Conservation (phyloP, 2,329 filamentous ascomycete genomes). For the Penicillium sp. region DNA sequence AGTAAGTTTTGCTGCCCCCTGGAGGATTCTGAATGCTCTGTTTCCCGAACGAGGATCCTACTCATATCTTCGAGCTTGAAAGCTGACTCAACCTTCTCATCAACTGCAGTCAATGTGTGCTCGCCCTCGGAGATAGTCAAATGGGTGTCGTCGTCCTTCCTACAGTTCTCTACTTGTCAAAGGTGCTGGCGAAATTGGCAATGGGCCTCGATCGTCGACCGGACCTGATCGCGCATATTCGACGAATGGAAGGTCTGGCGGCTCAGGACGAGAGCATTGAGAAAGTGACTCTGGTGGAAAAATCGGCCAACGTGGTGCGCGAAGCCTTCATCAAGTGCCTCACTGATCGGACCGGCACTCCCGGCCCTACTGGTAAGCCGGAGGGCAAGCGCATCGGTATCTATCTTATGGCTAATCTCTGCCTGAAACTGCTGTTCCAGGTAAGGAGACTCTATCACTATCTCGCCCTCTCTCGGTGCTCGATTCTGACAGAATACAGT, state of each 20-base stretch:
- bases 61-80: background rate
- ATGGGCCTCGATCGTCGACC: constrained; percentile 79
- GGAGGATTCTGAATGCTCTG: background rate
- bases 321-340: constrained; percentile 88
- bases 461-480: background rate
- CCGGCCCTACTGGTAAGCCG: constrained; percentile 60
- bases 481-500: constrained; percentile 48
- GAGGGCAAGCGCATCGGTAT: constrained; percentile 85
- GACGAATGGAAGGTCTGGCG: constrained; percentile 38
- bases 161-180: constrained; percentile 77
- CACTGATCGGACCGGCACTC: constrained; percentile 70
- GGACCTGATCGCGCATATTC: constrained; percentile 68
- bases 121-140: constrained; percentile 73
- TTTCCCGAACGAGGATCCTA: background rate
- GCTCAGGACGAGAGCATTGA: constrained; percentile 62
- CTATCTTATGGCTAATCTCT: constrained; percentile 88
- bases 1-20: constrained; percentile 54
- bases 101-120: constrained; percentile 67
- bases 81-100: constrained; percentile 2
- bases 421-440: constrained; percentile 81
- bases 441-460: constrained; percentile 44
- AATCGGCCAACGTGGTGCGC: constrained; percentile 82
- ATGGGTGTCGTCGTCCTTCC: constrained; percentile 79
- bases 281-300: constrained; percentile 76
- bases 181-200: constrained; percentile 75